Evolutionary conservation across 495 filamentous ascomycete species (phyloP), one percentile per base, ranked within the genome.

Genomic region (Jackrogersella multiformis): DNA sequence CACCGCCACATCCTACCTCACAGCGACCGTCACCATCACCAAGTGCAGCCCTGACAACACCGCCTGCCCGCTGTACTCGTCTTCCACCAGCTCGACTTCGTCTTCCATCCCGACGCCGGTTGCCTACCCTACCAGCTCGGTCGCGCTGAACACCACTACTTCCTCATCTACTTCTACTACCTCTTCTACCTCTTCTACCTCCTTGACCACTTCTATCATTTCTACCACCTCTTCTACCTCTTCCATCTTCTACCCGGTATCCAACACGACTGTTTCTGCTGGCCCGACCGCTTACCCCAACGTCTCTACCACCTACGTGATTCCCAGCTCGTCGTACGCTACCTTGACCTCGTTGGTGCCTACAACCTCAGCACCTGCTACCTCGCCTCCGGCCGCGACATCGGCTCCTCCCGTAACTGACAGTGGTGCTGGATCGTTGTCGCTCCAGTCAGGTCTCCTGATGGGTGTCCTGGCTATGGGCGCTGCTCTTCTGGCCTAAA

Each of bases 21-120:
- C 80, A 32, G 65, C 75, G 53, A 81, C 79, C 26, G 68, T 81
- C 71, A 83, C 82, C 67, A 78, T 83, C 68, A 81, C 79, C 57
- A 62, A 77, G 73, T 81, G 80, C 77, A 80, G 77, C 69, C 77
- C 79, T 7, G 76, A 74, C 32, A 73, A 74, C 71, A 76, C 82
- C 52, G 69, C 75, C 56, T 79, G 84, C 79, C 77, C 82, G 28
- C 65, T 74, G 49, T 73, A 76, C 32, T 72, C 76, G 32, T 61
- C 74, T 28, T 61, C 70, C 13, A 54, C 66, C 36, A 68, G 28
- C 55, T 71, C 58, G 18, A 63, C 49, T 18, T 53, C 41, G 49
- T 61, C 60, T 56, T 57, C 44, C 23, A 49, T 38, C 51, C 41
- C 61, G 36, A 61, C 70, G 55, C 53, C 59, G 16, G 34, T 39